A percentile compares a stretch with the other conserved stretches of the same genome.
phyloP scores from a whole-genome alignment of 225 moss, liverwort and hornwort species.

The Pseudisothecium myosuroides region DNA sequence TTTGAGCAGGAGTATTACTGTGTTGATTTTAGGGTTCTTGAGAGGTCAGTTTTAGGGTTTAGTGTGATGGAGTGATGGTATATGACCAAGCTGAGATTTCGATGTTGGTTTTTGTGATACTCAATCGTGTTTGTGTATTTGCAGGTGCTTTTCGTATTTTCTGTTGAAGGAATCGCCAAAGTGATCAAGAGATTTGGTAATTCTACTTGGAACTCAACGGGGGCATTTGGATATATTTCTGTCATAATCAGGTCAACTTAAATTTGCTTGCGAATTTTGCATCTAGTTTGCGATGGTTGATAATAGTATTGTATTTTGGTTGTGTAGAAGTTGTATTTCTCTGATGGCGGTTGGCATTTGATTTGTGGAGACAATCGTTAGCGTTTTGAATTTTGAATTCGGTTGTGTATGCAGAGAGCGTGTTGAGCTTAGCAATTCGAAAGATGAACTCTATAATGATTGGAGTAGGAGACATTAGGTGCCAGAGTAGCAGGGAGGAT shows the following conservation, averaged over 20 bases:
- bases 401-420: not conserved
- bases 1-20: not conserved
- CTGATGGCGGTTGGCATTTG: not conserved
- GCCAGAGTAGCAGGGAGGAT: constrained; percentile 26
- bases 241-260: not conserved
- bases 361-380: not conserved
- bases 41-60: not conserved
- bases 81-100: not conserved
- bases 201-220: not conserved
- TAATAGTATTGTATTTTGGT: not conserved
- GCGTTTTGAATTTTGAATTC: not conserved
- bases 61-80: not conserved
- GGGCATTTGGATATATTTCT: not conserved
- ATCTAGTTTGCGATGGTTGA: not conserved
- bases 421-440: not conserved
- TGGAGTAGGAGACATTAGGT: constrained; percentile 11
- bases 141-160: not conserved
- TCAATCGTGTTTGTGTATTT: not conserved
- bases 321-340: not conserved
- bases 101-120: not conserved
- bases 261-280: not conserved
- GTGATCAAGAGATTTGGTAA: not conserved
- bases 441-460: constrained; percentile 15
- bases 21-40: not conserved
- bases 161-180: not conserved